phyloP scores from a whole-genome alignment of 768 basidiomycete species.

The Calocybe gangraenosa region DNA sequence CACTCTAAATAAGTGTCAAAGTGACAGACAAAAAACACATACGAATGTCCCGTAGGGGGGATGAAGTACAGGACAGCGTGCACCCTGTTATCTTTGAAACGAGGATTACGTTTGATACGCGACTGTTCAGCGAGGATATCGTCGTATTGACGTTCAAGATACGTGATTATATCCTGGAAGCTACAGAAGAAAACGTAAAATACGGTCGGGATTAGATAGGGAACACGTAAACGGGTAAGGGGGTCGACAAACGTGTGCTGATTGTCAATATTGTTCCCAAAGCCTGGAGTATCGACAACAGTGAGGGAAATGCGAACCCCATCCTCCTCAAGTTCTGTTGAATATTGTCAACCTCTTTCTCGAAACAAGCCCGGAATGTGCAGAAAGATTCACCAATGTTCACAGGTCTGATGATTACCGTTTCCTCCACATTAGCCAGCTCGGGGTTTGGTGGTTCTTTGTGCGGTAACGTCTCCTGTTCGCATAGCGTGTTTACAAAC shows the following conservation, averaged over 20 bases:
- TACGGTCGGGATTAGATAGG: slow-evolving; percentile 2
- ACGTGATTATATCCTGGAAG: slow-evolving; percentile 83
- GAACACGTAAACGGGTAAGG: slow-evolving; percentile 3
- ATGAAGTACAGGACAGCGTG: slow-evolving; percentile 91
- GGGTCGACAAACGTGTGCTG: slow-evolving; percentile 63
- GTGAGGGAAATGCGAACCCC: slow-evolving; percentile 87
- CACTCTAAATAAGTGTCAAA: slow-evolving; percentile 12
- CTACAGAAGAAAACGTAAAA: slow-evolving; percentile 31
- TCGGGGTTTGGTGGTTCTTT: slow-evolving; percentile 61
- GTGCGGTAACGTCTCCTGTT: slow-evolving; percentile 70
- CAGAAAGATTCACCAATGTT: slow-evolving; percentile 55
- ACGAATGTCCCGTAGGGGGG: slow-evolving; percentile 84
- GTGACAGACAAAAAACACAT: slow-evolving; percentile 25
- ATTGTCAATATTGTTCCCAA: slow-evolving; percentile 89
- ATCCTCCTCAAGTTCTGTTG: slow-evolving; percentile 83
- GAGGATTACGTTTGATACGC: slow-evolving; percentile 89
- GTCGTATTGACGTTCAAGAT: slow-evolving; percentile 90
- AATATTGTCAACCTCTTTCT: background rate
- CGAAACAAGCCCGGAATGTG: slow-evolving; percentile 7
- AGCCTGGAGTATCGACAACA: slow-evolving; percentile 90
- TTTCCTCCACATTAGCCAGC: slow-evolving; percentile 72
- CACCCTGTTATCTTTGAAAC: slow-evolving; percentile 86
- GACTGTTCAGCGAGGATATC: slow-evolving; percentile 86
- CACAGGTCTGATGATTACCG: slow-evolving; percentile 75
- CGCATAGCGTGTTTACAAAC: slow-evolving; percentile 90